Conservation (phyloP, 2,329 filamentous ascomycete species). For the Claviceps fusiformis region DNA sequence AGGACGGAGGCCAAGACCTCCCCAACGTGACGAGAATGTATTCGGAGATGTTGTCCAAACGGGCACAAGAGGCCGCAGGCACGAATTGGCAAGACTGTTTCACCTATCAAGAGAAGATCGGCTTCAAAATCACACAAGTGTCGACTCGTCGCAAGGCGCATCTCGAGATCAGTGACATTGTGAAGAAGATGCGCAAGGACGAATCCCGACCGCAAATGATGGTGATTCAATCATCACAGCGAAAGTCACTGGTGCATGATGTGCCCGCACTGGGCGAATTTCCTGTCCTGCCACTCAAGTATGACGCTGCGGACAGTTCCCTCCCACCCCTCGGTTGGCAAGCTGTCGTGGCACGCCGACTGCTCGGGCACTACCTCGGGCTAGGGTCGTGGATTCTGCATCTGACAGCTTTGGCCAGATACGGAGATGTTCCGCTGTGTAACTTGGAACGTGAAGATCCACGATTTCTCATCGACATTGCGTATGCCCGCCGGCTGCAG, state of each 20-base stretch:
- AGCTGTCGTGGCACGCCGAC: conserved; percentile 67
- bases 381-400: conserved; percentile 89
- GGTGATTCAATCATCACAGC: conserved; percentile 82
- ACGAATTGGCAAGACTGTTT: conserved; percentile 70
- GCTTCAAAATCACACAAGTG: conserved; percentile 77
- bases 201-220: conserved; percentile 69
- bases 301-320: conserved; percentile 72
- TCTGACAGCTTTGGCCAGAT: conserved; percentile 73
- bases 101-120: conserved; percentile 71
- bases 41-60: conserved; percentile 54
- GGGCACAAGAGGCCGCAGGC: conserved; percentile 50
- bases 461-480: conserved; percentile 86
- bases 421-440: conserved; percentile 88
- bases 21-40: conserved; percentile 89
- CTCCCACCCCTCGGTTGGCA: conserved; percentile 93
- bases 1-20: conserved; percentile 65
- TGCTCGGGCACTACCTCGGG: conserved; percentile 82
- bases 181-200: conserved; percentile 84
- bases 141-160: conserved; percentile 82
- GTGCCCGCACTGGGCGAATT: conserved; percentile 74
- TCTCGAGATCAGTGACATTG: conserved; percentile 71
- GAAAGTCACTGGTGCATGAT: conserved; percentile 67
- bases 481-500: conserved; percentile 80
- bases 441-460: conserved; percentile 93
- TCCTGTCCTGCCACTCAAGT: conserved; percentile 67